A percentile compares a stretch with the other conserved stretches of the same genome.
These are phyloP conservation scores for Psilocybe mexicana DNA, from an alignment of 1,284 basidiomycete genomes.

Conservation along the genomic window DNA sequence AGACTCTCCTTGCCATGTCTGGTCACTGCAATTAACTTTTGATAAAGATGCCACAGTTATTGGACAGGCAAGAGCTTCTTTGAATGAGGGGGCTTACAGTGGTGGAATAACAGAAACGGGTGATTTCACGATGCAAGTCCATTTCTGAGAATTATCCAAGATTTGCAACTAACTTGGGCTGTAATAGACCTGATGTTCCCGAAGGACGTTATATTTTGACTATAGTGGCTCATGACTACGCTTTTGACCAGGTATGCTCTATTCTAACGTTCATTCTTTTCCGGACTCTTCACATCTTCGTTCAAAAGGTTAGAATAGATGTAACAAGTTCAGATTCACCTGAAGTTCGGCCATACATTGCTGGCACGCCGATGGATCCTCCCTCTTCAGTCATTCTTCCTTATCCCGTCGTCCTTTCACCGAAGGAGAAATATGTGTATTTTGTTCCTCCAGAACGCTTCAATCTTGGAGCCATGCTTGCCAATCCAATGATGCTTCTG, in stretches of 20 bases:
- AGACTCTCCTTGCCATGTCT: not conserved
- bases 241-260: constrained; percentile 63
- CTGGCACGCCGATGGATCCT: constrained; percentile 69
- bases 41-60: constrained; percentile 44
- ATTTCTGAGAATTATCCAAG: not conserved
- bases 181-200: constrained; percentile 58
- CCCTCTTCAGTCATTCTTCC: constrained; percentile 56
- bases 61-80: constrained; percentile 56
- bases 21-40: not conserved
- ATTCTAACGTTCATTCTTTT: constrained; percentile 3
- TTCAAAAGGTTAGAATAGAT: constrained; percentile 61
- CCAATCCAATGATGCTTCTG: constrained; percentile 87
- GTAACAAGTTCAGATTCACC: constrained; percentile 45
- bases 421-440: constrained; percentile 59
- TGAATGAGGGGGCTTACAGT: constrained; percentile 57
- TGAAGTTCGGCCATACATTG: constrained; percentile 63
- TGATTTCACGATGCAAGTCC: constrained; percentile 62
- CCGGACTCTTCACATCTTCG: not conserved
- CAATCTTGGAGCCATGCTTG: constrained; percentile 77
- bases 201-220: constrained; percentile 68
- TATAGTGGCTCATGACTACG: constrained; percentile 61
- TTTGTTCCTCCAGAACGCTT: constrained; percentile 73
- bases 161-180: not conserved
- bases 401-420: constrained; percentile 62
- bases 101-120: constrained; percentile 59